Evolutionary conservation across 1,139 yeast genomes (phyloP), one percentile per base, ranked within the genome.

Genomic region (Trichomonascaceae sp.): DNA sequence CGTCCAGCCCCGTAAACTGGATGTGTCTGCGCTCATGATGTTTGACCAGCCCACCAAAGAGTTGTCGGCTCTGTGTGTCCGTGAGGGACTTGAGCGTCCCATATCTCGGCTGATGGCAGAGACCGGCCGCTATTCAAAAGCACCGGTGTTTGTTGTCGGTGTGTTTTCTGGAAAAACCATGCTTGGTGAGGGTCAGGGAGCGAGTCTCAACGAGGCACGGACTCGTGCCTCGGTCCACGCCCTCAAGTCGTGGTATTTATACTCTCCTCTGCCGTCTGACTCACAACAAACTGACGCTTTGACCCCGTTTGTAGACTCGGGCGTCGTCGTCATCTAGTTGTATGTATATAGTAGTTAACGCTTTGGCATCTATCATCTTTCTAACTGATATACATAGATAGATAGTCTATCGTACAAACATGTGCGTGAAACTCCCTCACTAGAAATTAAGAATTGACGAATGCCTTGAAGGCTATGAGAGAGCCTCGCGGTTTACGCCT

Each of bases 101-200:
- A 67, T 80, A 4, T 75, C 87, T 27, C 75, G 93, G 54, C 69
- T 92, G 40, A 64, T 89, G 40, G 89, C 94, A 20, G 99, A 89
- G 59, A 79, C 94, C 18, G 99, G 99, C 55, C 72, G 98, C 57
- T 64, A 67, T 48, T 74, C 95, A 3, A 71, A 74, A 39, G 74
- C 82, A 37, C 94, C 98, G 17, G 77, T 85, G 29, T 89, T 72
- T 50, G 81, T 87, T 13, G 93, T 89, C 25, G 97, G 96, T 35
- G 93, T 84, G 1, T 89, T 85, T 57, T 68, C 78, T 37, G 97
- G 96, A 25, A 66, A 67, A 16, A 74, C 75, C 41, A 78, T 84
- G 58, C 65, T 89, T 38, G 96, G 97, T 34, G 97, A 89, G 60
- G 96, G 96, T 30, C 85, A 80, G 49, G 99, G 97, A 32, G 67